A percentile compares a stretch with the other conserved stretches of the same genome.
These are phyloP conservation scores for Mortierella sp. DNA, from an alignment of 371 early-diverging fungal genomes.

Conservation along the genomic window DNA sequence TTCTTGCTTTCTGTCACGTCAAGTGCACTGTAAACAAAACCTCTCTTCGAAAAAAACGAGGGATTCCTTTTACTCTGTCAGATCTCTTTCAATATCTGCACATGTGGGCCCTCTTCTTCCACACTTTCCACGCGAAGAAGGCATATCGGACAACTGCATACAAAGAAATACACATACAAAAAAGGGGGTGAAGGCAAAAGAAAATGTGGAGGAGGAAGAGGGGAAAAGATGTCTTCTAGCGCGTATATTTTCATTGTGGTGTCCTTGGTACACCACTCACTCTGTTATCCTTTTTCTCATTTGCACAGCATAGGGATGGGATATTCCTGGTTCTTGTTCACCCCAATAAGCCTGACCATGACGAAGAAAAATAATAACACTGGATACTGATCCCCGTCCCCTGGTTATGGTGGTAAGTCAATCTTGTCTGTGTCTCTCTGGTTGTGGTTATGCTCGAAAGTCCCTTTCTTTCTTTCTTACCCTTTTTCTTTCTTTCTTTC, in stretches of 20 bases:
- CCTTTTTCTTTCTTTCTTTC: background rate
- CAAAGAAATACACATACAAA: background rate
- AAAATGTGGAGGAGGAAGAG: background rate
- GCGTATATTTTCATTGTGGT: background rate
- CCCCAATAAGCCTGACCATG: background rate
- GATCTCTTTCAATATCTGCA: background rate
- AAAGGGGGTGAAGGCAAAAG: background rate
- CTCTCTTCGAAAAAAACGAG: too few relatives aligned
- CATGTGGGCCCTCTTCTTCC: background rate
- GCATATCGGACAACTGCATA: too few relatives aligned
- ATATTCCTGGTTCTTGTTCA: background rate
- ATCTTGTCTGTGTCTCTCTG: background rate
- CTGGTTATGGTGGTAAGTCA: background rate
- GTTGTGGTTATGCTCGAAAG: background rate
- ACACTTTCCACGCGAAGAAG: background rate
- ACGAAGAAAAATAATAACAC: background rate
- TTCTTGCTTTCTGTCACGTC: background rate
- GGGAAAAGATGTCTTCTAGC: background rate
- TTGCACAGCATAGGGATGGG: background rate
- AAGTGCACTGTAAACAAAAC: background rate
- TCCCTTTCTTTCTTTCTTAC: background rate
- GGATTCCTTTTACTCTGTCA: background rate
- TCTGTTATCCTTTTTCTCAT: too few relatives aligned
- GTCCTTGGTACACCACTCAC: background rate
- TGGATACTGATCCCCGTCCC: background rate